Conservation (phyloP, 2,329 filamentous ascomycete genomes). For the Ilyonectria sp. region DNA sequence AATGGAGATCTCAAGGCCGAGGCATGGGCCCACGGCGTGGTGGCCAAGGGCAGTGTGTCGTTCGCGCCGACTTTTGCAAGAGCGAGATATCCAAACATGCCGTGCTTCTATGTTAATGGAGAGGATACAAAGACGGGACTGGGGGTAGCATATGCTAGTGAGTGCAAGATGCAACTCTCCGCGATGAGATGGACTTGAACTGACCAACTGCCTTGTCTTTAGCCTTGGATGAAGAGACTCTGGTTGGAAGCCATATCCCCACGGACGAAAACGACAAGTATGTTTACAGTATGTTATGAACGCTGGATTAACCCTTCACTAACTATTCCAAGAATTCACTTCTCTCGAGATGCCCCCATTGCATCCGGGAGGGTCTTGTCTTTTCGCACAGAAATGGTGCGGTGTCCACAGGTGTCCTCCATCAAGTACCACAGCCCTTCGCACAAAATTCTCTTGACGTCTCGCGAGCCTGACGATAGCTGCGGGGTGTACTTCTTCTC, state of each 20-base stretch:
- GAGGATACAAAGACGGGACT: slow-evolving; percentile 57
- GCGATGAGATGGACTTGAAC: background rate
- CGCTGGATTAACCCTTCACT: background rate
- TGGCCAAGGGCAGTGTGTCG: slow-evolving; percentile 57
- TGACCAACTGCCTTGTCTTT: slow-evolving; percentile 35
- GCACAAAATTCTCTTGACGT: slow-evolving; percentile 60
- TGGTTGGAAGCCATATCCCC: slow-evolving; percentile 60
- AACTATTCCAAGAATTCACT: slow-evolving; percentile 35
- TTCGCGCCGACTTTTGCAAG: slow-evolving; percentile 51
- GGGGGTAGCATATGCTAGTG: slow-evolving; percentile 62
- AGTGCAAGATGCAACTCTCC: slow-evolving; percentile 43
- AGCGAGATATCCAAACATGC: slow-evolving; percentile 52
- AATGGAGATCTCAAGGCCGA: slow-evolving; percentile 49
- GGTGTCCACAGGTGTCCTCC: slow-evolving; percentile 59
- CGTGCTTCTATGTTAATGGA: slow-evolving; percentile 58
- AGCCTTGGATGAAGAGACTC: slow-evolving; percentile 54
- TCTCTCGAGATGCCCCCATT: slow-evolving; percentile 38
- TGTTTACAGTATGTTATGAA: slow-evolving; percentile 14
- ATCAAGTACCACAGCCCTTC: slow-evolving; percentile 63
- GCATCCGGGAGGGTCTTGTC: slow-evolving; percentile 37
- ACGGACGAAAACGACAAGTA: slow-evolving; percentile 61
- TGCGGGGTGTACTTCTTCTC: slow-evolving; percentile 57
- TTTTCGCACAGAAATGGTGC: slow-evolving; percentile 55
- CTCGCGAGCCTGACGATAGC: slow-evolving; percentile 51
- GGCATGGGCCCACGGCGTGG: slow-evolving; percentile 57